phyloP scores from a whole-genome alignment of 208 protist species.

The Porcisia deanei region DNA sequence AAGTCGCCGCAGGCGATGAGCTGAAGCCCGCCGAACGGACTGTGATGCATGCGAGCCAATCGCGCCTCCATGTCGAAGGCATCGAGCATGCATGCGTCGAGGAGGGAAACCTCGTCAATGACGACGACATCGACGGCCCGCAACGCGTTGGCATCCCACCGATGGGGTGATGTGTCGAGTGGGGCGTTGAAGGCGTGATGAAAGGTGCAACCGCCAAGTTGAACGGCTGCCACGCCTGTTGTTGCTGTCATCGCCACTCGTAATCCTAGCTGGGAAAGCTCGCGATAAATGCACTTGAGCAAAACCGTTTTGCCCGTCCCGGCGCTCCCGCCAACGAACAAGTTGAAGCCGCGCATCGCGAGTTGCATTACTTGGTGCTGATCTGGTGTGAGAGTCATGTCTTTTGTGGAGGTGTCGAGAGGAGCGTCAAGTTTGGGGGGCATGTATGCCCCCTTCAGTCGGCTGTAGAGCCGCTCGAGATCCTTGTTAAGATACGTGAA shows the following conservation, averaged over 20 bases:
- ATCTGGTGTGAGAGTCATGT: constrained; percentile 61
- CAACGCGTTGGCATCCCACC: constrained; percentile 82
- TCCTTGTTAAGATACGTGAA: constrained; percentile 45
- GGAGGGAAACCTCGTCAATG: constrained; percentile 92
- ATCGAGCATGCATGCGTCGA: constrained; percentile 80
- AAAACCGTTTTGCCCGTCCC: constrained; percentile 92
- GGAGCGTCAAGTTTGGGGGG: constrained; percentile 79
- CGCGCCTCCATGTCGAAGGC: constrained; percentile 84
- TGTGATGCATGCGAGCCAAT: constrained; percentile 57
- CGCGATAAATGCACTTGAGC: constrained; percentile 74
- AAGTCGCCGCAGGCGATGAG: constrained; percentile 93
- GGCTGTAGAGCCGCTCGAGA: constrained; percentile 57
- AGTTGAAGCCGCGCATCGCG: constrained; percentile 61
- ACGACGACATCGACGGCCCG: constrained; percentile 90
- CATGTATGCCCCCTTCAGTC: constrained; percentile 56
- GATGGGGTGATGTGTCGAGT: constrained; percentile 25
- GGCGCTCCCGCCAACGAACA: constrained; percentile 89
- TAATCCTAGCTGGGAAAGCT: constrained; percentile 58
- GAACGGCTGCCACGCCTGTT: constrained; percentile 87
- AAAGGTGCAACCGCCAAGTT: constrained; percentile 92
- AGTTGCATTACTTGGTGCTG: constrained; percentile 69
- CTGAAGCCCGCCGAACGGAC: constrained; percentile 91
- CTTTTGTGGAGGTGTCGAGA: constrained; percentile 39
- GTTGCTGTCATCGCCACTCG: constrained; percentile 89
- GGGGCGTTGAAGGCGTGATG: constrained; percentile 84